Percentiles rank a stretch among this genome's conserved stretches.
Evolutionary conservation across 1,139 yeast genomes (phyloP).

Genomic region (Saccharomycopsis phalli): DNA sequence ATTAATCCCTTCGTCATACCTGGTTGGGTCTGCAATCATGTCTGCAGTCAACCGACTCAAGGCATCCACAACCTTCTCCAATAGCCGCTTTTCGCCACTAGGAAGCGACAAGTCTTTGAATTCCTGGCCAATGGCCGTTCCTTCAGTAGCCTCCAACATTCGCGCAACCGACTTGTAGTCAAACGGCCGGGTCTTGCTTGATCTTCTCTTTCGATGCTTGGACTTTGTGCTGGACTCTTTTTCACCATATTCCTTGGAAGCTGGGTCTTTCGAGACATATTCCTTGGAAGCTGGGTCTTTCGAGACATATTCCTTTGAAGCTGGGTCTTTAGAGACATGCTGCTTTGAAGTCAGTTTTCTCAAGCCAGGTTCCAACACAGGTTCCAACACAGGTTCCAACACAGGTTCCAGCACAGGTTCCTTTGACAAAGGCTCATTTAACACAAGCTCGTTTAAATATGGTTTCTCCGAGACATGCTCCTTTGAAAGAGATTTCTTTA

Average conservation of each 20-base stretch:
- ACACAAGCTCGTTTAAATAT: too few relatives aligned
- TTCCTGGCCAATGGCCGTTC: slow-evolving; percentile 30
- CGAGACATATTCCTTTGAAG: not conserved
- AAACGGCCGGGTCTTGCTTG: slow-evolving; percentile 13
- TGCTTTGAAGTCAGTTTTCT: not conserved
- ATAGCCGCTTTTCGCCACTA: slow-evolving; percentile 62
- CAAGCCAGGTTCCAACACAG: too few relatives aligned
- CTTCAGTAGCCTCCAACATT: slow-evolving; percentile 17
- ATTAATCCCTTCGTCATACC: slow-evolving; percentile 73
- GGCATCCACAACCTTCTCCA: slow-evolving; percentile 81
- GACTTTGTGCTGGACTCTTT: not conserved
- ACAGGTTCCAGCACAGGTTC: too few relatives aligned
- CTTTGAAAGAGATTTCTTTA: too few relatives aligned
- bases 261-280: not conserved
- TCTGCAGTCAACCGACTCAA: slow-evolving; percentile 79
- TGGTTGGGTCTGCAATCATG: slow-evolving; percentile 73
- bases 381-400: too few relatives aligned
- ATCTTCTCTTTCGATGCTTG: not conserved
- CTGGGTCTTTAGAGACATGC: not conserved
- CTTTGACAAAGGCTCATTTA: too few relatives aligned
- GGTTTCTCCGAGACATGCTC: too few relatives aligned
- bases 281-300: not conserved
- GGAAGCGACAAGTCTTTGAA: slow-evolving; percentile 70
- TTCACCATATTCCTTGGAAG: not conserved
- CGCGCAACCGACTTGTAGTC: slow-evolving; percentile 10